A percentile compares a stretch with the other conserved stretches of the same genome.
Conservation (phyloP, 768 basidiomycete genomes). For the Russula olivacea region DNA sequence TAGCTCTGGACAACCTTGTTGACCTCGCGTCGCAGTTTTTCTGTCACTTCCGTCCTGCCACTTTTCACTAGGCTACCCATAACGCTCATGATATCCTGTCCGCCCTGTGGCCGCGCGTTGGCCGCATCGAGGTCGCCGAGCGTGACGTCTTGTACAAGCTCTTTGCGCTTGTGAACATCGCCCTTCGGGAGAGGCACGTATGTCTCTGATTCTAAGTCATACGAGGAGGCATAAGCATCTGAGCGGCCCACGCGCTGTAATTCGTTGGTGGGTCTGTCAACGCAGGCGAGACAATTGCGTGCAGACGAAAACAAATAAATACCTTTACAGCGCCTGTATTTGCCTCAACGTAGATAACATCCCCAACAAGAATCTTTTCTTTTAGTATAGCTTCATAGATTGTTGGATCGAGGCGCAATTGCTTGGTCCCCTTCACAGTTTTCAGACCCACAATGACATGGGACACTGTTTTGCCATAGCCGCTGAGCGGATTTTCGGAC, state of each 20-base stretch:
- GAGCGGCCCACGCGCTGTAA: slow-evolving; percentile 87
- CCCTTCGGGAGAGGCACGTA: slow-evolving; percentile 97
- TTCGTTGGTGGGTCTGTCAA: background rate
- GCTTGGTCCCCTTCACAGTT: slow-evolving; percentile 82
- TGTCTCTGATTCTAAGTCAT: slow-evolving; percentile 96
- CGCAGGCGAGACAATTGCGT: background rate
- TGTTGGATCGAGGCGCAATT: slow-evolving; percentile 86
- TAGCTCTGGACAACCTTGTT: slow-evolving; percentile 97
- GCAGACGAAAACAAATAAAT: slow-evolving; percentile 25
- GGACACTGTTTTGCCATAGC: slow-evolving; percentile 98
- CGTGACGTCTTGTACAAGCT: slow-evolving; percentile 92
- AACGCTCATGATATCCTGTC: slow-evolving; percentile 98
- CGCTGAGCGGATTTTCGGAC: slow-evolving; percentile 93
- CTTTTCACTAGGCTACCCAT: slow-evolving; percentile 90
- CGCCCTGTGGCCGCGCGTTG: slow-evolving; percentile 92
- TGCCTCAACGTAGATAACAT: slow-evolving; percentile 92
- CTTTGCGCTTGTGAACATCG: slow-evolving; percentile 93
- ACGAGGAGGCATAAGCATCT: slow-evolving; percentile 95
- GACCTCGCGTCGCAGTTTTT: slow-evolving; percentile 91
- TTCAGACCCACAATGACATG: slow-evolving; percentile 96
- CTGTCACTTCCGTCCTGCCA: slow-evolving; percentile 92
- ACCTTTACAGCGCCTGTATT: slow-evolving; percentile 96
- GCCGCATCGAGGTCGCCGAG: slow-evolving; percentile 94
- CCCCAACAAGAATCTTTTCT: slow-evolving; percentile 93
- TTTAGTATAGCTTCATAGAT: slow-evolving; percentile 98